Evolutionary conservation across 2,329 filamentous ascomycete species (phyloP).

Genomic region (Byssothecium circinans): DNA sequence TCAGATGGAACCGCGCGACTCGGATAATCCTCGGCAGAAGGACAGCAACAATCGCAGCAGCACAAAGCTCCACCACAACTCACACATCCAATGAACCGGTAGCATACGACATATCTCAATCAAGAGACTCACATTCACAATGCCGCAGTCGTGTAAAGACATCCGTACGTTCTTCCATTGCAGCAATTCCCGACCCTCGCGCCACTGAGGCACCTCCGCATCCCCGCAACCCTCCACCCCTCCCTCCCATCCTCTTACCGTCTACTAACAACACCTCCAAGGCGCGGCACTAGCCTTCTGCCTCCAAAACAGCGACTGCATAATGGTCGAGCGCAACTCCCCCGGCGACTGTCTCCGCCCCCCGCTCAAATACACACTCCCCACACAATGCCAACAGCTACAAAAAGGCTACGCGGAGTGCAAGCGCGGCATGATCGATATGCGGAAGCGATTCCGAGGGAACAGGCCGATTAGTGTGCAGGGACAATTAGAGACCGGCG

Average conservation of each 20-base stretch:
- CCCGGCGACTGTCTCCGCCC: constrained; percentile 85
- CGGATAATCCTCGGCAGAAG: background rate
- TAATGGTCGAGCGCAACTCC: constrained; percentile 85
- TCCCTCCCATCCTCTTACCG: background rate
- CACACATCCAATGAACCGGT: constrained; percentile 16
- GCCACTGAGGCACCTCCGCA: no score
- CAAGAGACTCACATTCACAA: constrained; percentile 42
- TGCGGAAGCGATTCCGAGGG: constrained; percentile 96
- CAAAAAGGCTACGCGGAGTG: constrained; percentile 90
- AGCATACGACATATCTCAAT: constrained; percentile 4
- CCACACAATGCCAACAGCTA: constrained; percentile 86
- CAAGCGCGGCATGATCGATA: constrained; percentile 94
- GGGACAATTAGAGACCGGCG: constrained; percentile 37
- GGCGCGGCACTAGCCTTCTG: constrained; percentile 91
- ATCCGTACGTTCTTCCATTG: constrained; percentile 71
- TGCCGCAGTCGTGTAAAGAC: constrained; percentile 97
- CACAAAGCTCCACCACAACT: no score
- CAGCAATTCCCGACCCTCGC: no score
- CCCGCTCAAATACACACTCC: constrained; percentile 79
- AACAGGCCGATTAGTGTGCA: constrained; percentile 73
- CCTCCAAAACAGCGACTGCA: constrained; percentile 94
- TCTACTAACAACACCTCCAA: constrained; percentile 45
- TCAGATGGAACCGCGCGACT: background rate
- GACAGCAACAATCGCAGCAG: no score
- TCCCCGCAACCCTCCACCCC: constrained; percentile 46